Evolutionary conservation across 768 basidiomycete species (phyloP).

Genomic region (Mycena belliarum): DNA sequence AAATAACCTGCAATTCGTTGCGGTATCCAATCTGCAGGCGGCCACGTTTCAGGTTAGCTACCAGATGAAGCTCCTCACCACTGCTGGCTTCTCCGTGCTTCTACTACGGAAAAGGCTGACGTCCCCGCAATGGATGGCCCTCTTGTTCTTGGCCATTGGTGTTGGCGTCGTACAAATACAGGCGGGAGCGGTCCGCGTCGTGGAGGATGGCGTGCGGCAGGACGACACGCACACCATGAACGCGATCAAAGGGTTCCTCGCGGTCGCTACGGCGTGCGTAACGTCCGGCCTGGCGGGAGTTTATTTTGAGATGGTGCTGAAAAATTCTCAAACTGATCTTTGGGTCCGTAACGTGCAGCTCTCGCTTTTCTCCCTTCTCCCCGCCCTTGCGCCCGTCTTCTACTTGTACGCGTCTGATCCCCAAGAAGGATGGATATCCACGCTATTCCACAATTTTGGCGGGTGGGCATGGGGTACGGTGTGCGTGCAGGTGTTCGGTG

Average conservation of each 20-base stretch:
- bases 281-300: slow-evolving; percentile 96
- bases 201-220: slow-evolving; percentile 23
- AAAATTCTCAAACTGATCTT: slow-evolving; percentile 84
- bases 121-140: slow-evolving; percentile 78
- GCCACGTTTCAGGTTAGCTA: slow-evolving; percentile 97
- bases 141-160: slow-evolving; percentile 83
- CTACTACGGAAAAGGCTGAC: slow-evolving; percentile 77
- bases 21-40: slow-evolving; percentile 89
- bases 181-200: slow-evolving; percentile 37
- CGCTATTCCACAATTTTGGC: slow-evolving; percentile 84
- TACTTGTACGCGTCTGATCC: slow-evolving; percentile 45
- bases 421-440: slow-evolving; percentile 40
- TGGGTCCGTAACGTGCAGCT: slow-evolving; percentile 98
- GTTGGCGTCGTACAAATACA: slow-evolving; percentile 91
- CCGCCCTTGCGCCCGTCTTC: slow-evolving; percentile 79
- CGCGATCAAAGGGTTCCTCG: slow-evolving; percentile 82
- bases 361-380: slow-evolving; percentile 90
- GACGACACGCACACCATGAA: slow-evolving; percentile 62
- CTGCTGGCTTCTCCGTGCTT: slow-evolving; percentile 84
- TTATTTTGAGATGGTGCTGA: slow-evolving; percentile 98
- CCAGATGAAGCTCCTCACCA: slow-evolving; percentile 97
- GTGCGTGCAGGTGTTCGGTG: slow-evolving; percentile 85
- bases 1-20: slow-evolving; percentile 95
- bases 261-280: slow-evolving; percentile 88
- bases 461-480: slow-evolving; percentile 93